A percentile compares a stretch with the other conserved stretches of the same genome.
Evolutionary conservation across 345 rosid species (phyloP).

Genomic region (Iberis pinnata): DNA sequence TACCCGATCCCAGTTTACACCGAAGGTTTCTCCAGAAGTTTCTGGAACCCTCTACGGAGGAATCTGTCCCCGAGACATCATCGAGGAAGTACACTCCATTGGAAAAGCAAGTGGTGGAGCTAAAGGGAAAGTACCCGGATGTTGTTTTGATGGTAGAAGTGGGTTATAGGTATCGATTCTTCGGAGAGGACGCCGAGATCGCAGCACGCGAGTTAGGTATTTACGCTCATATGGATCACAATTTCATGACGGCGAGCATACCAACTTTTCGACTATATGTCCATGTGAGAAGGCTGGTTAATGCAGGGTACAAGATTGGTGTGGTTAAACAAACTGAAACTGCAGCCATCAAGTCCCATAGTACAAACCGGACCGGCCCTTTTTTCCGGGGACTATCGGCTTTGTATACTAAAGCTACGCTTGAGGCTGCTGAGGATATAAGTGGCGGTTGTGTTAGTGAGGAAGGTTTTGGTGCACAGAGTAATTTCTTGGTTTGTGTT

Average conservation of each 20-base stretch:
- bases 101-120: conserved; percentile 72
- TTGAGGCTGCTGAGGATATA: conserved; percentile 82
- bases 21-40: conserved; percentile 40
- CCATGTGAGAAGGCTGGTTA: conserved; percentile 76
- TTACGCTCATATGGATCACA: conserved; percentile 72
- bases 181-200: conserved; percentile 79
- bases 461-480: conserved; percentile 60
- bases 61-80: conserved; percentile 7
- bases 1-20: conserved; percentile 43
- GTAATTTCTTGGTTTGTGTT: conserved; percentile 71
- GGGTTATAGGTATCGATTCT: conserved; percentile 83
- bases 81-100: conserved; percentile 63
- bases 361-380: conserved; percentile 54
- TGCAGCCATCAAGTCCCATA: conserved; percentile 81
- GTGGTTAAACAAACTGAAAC: conserved; percentile 97
- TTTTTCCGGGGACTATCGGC: conserved; percentile 79
- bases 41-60: conserved; percentile 19
- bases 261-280: conserved; percentile 86
- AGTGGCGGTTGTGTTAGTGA: conserved; percentile 41
- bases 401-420: conserved; percentile 77
- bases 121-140: conserved; percentile 57
- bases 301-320: conserved; percentile 82
- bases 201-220: conserved; percentile 76
- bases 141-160: conserved; percentile 89
- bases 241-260: conserved; percentile 76